Conservation (phyloP, 2,329 filamentous ascomycete species). For the Sporothrix dimorphospora region DNA sequence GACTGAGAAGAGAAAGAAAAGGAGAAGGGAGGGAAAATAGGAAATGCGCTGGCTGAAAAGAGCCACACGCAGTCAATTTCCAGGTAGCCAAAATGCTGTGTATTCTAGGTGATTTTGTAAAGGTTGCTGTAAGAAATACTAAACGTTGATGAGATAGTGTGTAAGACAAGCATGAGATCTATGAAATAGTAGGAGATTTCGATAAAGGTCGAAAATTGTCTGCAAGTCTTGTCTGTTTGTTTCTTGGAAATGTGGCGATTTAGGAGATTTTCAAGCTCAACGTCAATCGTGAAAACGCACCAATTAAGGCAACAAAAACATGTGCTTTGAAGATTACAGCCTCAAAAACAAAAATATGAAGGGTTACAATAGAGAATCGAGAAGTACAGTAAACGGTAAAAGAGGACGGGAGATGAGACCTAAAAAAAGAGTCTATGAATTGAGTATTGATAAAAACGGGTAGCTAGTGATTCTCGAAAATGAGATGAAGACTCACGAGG, state of each 20-base stretch:
- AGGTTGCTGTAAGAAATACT: not conserved
- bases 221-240: not conserved
- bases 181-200: not conserved
- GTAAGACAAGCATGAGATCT: not conserved
- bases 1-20: not conserved
- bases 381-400: not conserved
- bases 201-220: too few relatives aligned
- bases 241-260: conserved; percentile 9
- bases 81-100: not conserved
- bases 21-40: not conserved
- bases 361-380: not conserved
- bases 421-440: conserved; percentile 1
- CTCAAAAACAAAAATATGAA: not conserved
- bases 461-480: not conserved
- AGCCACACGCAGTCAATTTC: not conserved
- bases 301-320: not conserved
- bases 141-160: not conserved
- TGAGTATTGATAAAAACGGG: conserved; percentile 8
- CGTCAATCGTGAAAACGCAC: not conserved
- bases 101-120: not conserved
- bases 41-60: not conserved
- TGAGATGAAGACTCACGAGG: not conserved
- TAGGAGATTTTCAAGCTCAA: not conserved
- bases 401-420: not conserved
- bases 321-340: not conserved